Base-by-base conservation (phyloP, 2,329 filamentous ascomycete species). In the Pseudogymnoascus sp. region DNA sequence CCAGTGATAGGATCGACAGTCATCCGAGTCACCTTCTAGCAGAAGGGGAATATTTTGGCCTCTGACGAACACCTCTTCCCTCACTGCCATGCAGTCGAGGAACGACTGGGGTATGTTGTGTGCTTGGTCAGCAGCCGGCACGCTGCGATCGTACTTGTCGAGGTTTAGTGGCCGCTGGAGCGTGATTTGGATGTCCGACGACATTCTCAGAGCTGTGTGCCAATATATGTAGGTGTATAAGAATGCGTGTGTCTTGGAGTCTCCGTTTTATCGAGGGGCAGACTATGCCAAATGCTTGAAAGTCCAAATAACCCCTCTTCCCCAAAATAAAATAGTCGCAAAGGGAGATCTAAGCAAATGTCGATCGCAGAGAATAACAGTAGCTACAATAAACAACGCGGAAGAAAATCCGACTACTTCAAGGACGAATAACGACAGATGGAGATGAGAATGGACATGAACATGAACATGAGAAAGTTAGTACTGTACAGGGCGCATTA, bases 1-100 rank as follows among this genome's bases (percentile, higher is more conserved):
- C 88, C 90, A 96, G 73, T 96, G 91, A 74, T 86, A 92, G 65
- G 84, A 86, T 34, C 89, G 82, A 0, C 79, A 65, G 71, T 97
- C 92, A 70, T 96, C 90, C 1, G 79, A 75, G 75, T 96, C 92
- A 65, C 90, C 80, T 72, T 97, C 92, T 64, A 84, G 82, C 35
- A 87, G 83, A 0, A 83, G 72, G 0, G 81, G 77, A 12, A 83
- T 75, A 0, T 72, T 66, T 67, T 87, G 84, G 67, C 86, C 84
- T 6, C 74, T 35, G 21, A 86, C 80, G 66, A 85, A 87, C 59
- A 88, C 84, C 15, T 72, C 67, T 62, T 82, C 75, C 34, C 85
- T 81, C 41, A 88, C 79, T 58, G 74, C 71, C 82, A 87, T 85
- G 63, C 82, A 82, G 65, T 86, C 82, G 55, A 80, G 71, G 72